Conservation (phyloP, 805 yeast species). For the Groenewaldozyma tartarivorans region DNA sequence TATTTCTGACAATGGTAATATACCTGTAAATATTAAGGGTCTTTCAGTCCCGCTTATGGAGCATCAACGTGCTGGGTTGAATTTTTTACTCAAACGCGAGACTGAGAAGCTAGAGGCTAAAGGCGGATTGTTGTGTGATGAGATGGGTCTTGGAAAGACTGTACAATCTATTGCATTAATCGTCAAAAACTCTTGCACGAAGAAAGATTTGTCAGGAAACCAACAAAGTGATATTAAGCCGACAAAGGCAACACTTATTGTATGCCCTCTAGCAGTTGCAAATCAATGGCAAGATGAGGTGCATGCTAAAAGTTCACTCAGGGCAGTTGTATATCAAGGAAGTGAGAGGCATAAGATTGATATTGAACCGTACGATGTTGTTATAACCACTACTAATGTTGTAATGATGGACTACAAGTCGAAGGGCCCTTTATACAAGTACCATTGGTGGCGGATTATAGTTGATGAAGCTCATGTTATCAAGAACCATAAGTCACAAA, state of each 20-base stretch:
- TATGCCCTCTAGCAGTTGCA: constrained; percentile 35
- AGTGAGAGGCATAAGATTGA: constrained; percentile 15
- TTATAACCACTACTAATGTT: constrained; percentile 27
- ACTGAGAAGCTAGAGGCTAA: constrained; percentile 19
- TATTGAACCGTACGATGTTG: constrained; percentile 25
- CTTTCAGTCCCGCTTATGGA: constrained; percentile 29
- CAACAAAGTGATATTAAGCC: background rate
- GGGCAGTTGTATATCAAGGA: constrained; percentile 27
- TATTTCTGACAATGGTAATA: constrained; percentile 3
- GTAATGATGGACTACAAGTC: constrained; percentile 21
- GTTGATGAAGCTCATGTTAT: constrained; percentile 60
- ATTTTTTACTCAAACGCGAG: constrained; percentile 35
- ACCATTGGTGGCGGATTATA: constrained; percentile 43
- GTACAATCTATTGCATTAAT: constrained; percentile 67
- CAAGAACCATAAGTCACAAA: constrained; percentile 40
- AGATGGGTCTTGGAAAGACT: constrained; percentile 87
- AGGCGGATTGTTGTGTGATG: constrained; percentile 72
- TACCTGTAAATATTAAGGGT: constrained; percentile 25
- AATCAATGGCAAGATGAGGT: constrained; percentile 36
- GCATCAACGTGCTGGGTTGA: constrained; percentile 40
- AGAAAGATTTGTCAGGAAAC: too few relatives aligned
- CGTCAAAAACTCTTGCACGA: constrained; percentile 27
- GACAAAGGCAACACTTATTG: constrained; percentile 26
- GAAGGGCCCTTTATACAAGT: constrained; percentile 20
- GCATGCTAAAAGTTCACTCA: constrained; percentile 29